These are phyloP conservation scores for Sarocladium brachiariae DNA, from an alignment of 2,329 filamentous ascomycete genomes.

Conservation along the genomic window DNA sequence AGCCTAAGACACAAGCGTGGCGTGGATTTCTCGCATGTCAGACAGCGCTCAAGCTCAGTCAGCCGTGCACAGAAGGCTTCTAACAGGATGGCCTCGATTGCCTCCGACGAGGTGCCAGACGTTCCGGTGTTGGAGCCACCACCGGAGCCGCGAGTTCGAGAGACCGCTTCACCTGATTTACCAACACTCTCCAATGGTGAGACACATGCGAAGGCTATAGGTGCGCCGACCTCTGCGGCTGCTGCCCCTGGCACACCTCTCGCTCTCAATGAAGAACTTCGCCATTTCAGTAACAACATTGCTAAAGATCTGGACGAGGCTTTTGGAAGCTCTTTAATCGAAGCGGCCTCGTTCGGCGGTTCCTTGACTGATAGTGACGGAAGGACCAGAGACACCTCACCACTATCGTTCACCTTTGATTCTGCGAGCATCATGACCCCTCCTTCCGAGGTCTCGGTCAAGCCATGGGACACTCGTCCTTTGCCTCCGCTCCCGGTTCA, in stretches of 20 bases:
- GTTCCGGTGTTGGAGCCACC: no score
- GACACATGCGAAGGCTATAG: conserved; percentile 19
- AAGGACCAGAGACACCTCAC: conserved; percentile 29
- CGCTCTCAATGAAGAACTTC: conserved; percentile 63
- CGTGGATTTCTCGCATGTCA: conserved; percentile 47
- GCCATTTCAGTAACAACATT: conserved; percentile 77
- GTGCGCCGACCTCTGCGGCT: conserved; percentile 12
- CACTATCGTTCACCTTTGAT: conserved; percentile 36
- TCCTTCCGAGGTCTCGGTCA: conserved; percentile 21
- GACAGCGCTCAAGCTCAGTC: conserved; percentile 30
- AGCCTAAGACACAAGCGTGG: conserved; percentile 42
- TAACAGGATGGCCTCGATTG: conserved; percentile 4
- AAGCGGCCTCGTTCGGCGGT: conserved; percentile 29
- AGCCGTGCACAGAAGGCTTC: conserved; percentile 15
- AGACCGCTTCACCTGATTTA: conserved; percentile 24
- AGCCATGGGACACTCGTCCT: conserved; percentile 41
- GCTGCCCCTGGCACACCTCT: conserved; percentile 22
- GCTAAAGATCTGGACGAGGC: conserved; percentile 89
- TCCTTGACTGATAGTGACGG: conserved; percentile 26
- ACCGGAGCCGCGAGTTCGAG: conserved; percentile 8
- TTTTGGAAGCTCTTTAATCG: conserved; percentile 62
- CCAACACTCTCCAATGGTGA: conserved; percentile 17
- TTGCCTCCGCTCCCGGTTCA: conserved; percentile 40
- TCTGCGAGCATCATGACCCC: conserved; percentile 21
- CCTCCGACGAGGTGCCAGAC: not conserved